These are phyloP conservation scores for Lepidium didymum DNA, from an alignment of 345 rosid genomes.

Conservation along the genomic window DNA sequence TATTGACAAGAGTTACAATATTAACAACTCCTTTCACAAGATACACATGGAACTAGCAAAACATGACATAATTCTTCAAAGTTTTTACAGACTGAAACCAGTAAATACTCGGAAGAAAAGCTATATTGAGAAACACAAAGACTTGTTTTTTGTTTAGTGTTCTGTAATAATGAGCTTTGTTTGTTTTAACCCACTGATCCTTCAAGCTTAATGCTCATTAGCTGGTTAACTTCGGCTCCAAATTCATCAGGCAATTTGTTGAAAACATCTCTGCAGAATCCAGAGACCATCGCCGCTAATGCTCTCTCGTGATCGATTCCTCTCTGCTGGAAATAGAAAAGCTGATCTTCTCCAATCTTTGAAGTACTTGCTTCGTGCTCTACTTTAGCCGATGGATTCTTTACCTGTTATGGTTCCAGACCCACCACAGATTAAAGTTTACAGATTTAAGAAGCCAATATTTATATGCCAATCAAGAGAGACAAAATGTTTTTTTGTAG, in stretches of 20 bases:
- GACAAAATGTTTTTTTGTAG: neutral
- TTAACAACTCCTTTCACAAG: constrained; percentile 6
- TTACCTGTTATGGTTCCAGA: constrained; percentile 42
- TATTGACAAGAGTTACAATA: neutral
- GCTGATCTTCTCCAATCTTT: constrained; percentile 87
- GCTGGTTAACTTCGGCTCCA: constrained; percentile 83
- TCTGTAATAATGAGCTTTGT: neutral
- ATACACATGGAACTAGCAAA: constrained; percentile 5
- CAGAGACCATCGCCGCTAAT: constrained; percentile 94
- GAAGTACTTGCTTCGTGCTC: constrained; percentile 99
- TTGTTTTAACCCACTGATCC: constrained; percentile 77
- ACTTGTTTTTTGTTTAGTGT: neutral
- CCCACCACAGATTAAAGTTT: neutral
- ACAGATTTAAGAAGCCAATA: neutral
- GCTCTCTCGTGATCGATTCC: constrained; percentile 94
- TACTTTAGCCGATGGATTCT: constrained; percentile 78
- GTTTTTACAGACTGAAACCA: constrained; percentile 4
- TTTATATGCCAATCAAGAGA: neutral
- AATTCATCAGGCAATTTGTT: constrained; percentile 90
- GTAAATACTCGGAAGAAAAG: neutral
- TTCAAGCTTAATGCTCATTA: constrained; percentile 92
- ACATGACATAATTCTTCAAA: neutral
- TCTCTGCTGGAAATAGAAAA: constrained; percentile 95
- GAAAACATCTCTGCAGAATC: constrained; percentile 86
- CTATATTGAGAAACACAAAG: neutral